Evolutionary conservation across 2,329 filamentous ascomycete species (phyloP), one percentile per base, ranked within the genome.

Genomic region (Penicillium frequentans): DNA sequence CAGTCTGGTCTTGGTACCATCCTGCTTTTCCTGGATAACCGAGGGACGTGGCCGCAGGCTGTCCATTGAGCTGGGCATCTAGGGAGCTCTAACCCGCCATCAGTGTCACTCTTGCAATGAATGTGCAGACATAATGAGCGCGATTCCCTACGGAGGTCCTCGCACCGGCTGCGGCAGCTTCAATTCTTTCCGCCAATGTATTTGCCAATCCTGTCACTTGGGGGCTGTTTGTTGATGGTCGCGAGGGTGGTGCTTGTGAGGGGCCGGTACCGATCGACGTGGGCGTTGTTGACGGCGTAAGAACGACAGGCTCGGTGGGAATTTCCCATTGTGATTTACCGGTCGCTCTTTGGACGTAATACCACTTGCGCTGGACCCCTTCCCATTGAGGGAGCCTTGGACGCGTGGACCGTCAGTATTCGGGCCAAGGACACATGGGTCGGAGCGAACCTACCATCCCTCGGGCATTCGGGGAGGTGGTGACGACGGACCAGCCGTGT

Each of bases 281-380:
- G 26, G 69, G 69, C 16, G 69, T 70, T 10, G 68, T 70, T 19
- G 69, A 71, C 7, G 74, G 73, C 2, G 73, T 74, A 21, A 75
- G 65, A 39, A 73, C 64, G 39, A 73, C 70, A 26, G 72, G 73
- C 56, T 76, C 71, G 19, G 73, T 75, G 8, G 74, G 74, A n/a
- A 76, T 64, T 8, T 75, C 72, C 74, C 74, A 76, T 64, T 74
- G 73, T 8, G 72, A 72, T 49, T 70, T 70, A 33, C 73, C 74
- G 11, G 73, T 76, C 43, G 72, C 70, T 49, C 72, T 66, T 52
- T 76, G 72, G 37, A 76, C 74, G 52, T 70, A 76, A 60, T 76
- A 76, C 68, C 73, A 76, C 60, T 70, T 68, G 31, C 71, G 68
- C 26, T 67, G 66, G 26, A 71, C 64, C 33, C 73, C 72, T 55